phyloP scores from a whole-genome alignment of 768 basidiomycete species.

The Phallus indusiatus region DNA sequence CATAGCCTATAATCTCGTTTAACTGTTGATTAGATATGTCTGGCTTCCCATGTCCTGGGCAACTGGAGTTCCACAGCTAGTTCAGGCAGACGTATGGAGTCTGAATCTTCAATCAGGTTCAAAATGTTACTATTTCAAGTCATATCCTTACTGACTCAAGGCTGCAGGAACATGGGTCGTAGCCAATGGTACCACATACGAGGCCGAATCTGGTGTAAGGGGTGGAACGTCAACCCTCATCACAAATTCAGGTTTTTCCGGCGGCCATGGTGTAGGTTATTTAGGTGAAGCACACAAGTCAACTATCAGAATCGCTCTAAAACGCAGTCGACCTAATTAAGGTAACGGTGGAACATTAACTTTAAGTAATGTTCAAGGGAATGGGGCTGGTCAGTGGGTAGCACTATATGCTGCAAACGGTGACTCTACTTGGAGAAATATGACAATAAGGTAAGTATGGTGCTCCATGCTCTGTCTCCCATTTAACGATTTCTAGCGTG shows the following conservation, averaged over 20 bases:
- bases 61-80: slow-evolving; percentile 43
- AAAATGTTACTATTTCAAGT: not conserved
- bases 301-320: not conserved
- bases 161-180: slow-evolving; percentile 36
- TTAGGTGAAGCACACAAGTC: slow-evolving; percentile 38
- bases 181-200: slow-evolving; percentile 43
- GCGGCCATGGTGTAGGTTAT: slow-evolving; percentile 44
- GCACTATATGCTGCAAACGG: slow-evolving; percentile 52
- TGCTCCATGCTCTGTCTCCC: not conserved
- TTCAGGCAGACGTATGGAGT: slow-evolving; percentile 49
- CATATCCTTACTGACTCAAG: not conserved
- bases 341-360: slow-evolving; percentile 51
- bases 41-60: slow-evolving; percentile 54
- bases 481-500: slow-evolving; percentile 27
- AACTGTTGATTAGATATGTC: slow-evolving; percentile 30
- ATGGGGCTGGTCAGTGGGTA: slow-evolving; percentile 48
- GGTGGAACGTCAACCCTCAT: slow-evolving; percentile 38
- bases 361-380: slow-evolving; percentile 46
- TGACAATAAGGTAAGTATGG: slow-evolving; percentile 40
- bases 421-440: slow-evolving; percentile 50
- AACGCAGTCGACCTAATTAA: slow-evolving; percentile 12
- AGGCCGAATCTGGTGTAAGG: slow-evolving; percentile 43
- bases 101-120: slow-evolving; percentile 36
- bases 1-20: not conserved
- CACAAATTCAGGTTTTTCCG: slow-evolving; percentile 39